Percentiles rank a stretch among this genome's conserved stretches.
Conservation (phyloP, 257 asterid species). For the Salvia miltiorrhiza region DNA sequence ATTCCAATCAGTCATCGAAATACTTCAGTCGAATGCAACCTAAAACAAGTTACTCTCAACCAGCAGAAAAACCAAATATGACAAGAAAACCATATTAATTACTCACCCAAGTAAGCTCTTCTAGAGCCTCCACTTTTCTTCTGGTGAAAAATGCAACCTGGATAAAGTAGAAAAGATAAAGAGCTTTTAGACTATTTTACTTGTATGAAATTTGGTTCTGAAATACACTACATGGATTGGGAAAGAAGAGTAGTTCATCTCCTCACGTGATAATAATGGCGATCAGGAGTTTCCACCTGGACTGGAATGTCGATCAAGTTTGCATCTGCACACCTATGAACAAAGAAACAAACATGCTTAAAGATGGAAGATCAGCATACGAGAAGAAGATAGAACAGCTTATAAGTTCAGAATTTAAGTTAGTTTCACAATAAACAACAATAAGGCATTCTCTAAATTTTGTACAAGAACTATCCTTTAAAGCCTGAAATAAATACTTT, state of each 20-base stretch:
- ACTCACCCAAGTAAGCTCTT: slow-evolving; percentile 83
- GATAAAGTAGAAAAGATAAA: not conserved
- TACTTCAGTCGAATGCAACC: not conserved
- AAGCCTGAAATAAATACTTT: no score
- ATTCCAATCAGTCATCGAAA: not conserved
- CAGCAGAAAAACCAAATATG: not conserved
- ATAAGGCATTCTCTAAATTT: no score
- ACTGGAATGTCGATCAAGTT: slow-evolving; percentile 79
- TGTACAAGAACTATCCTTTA: no score
- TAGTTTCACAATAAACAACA: no score
- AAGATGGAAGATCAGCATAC: slow-evolving; percentile 3
- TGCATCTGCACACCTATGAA: slow-evolving; percentile 58
- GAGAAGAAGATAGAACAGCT: no score
- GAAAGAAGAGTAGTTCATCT: not conserved
- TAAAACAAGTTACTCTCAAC: not conserved
- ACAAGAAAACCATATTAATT: not conserved
- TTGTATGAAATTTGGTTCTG: not conserved
- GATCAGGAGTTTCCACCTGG: slow-evolving; percentile 77
- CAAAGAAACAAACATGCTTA: not conserved
- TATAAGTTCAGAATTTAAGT: no score
- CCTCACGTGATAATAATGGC: slow-evolving; percentile 73
- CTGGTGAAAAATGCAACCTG: slow-evolving; percentile 83
- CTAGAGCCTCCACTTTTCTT: slow-evolving; percentile 57
- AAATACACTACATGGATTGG: no score
- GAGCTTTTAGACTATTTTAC: not conserved